These are phyloP conservation scores for Calonectria crousiana DNA, from an alignment of 2,329 filamentous ascomycete genomes.

Conservation along the genomic window DNA sequence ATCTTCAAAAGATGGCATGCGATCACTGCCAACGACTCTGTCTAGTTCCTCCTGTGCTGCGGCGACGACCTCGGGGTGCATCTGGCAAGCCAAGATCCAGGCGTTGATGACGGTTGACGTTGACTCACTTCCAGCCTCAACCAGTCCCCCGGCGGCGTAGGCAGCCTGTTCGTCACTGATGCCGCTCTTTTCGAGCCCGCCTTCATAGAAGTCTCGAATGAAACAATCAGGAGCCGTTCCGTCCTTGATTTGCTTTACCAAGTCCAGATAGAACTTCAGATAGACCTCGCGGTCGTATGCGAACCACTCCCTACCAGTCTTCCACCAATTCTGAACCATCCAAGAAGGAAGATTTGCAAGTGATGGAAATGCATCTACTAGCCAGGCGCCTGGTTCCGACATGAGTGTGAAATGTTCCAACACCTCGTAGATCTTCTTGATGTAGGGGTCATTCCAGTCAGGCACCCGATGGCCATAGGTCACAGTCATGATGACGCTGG, in stretches of 20 bases:
- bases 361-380: conserved; percentile 26
- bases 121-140: conserved; percentile 39
- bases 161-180: conserved; percentile 34
- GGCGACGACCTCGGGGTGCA: conserved; percentile 49
- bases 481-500: conserved; percentile 35
- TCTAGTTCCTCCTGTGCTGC: conserved; percentile 51
- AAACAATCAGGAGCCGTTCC: conserved; percentile 34
- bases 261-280: conserved; percentile 28
- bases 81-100: conserved; percentile 60
- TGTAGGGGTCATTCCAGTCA: conserved; percentile 27
- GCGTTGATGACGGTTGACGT: conserved; percentile 47
- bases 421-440: conserved; percentile 33
- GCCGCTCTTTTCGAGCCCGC: conserved; percentile 29
- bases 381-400: conserved; percentile 24
- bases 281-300: conserved; percentile 33
- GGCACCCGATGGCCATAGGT: conserved; percentile 34
- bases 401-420: conserved; percentile 26
- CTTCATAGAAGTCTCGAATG: conserved; percentile 31
- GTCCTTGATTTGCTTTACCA: conserved; percentile 24
- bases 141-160: conserved; percentile 30
- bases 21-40: conserved; percentile 49
- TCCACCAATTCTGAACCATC: conserved; percentile 27
- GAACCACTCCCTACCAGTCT: conserved; percentile 28
- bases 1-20: conserved; percentile 54
- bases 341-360: conserved; percentile 23